Evolutionary conservation across 2,329 filamentous ascomycete genomes (phyloP), one percentile per base, ranked within the genome.

Genomic region (Penicillium verrucosum): DNA sequence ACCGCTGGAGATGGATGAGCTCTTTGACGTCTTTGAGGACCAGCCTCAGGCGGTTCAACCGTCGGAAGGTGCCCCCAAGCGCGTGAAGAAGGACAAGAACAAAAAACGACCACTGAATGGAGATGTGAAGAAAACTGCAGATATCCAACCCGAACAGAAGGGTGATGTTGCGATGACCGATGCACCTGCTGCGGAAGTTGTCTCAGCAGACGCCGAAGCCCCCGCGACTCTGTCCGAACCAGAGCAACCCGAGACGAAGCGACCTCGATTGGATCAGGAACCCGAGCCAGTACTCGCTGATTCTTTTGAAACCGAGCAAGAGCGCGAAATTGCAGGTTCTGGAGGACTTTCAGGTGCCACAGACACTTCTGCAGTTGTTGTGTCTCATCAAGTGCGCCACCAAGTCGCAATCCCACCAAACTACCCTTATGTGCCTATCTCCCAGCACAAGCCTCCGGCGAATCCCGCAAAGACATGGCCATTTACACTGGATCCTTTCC

Each of bases 321-420:
- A 92, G 61, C 84, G 93, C 80, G 90, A 97, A 75, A 84, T 99
- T 38, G 90, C 89, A 23, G 89, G 88, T 27, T 88, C 90, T 6
- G 85, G 87, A 32, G 92, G 90, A 63, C 81, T 80, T 59, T 85
- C 82, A 70, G 81, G 76, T 59, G 80, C 75, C 73, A 85, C 84
- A 62, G 89, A 92, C 52, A 79, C 82, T 29, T 80, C 85, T 45
- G 63, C 70, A 16, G 85, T 99, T 29, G 88, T 96, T 23, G 78
- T 99, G 51, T 93, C 91, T 45, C 95, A 99, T 79, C 96, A 99
- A 78, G 96, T 99, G 67, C 92, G 96, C 76, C 94, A 99, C 81
- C 93, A 99, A 77, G 94, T 97, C 65, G 90, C 94, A 12, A 81
- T 99, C 21, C 94, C 94, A 2, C 92, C 93, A 10, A 90, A 96